Base-by-base conservation (phyloP, 2,329 filamentous ascomycete genomes). In the Monilinia fructigena region DNA sequence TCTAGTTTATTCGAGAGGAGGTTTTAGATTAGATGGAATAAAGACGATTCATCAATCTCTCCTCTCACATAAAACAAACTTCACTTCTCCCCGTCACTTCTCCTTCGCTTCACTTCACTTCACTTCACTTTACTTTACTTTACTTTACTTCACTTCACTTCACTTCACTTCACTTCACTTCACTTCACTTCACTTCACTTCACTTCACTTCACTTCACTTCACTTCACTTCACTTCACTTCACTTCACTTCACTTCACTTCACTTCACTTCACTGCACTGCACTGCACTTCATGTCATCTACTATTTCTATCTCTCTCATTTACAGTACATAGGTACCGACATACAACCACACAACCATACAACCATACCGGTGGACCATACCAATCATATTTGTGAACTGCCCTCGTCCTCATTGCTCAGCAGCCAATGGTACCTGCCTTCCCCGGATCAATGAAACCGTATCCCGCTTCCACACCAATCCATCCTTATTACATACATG, bases 391-490 rank as follows among this genome's bases (percentile, higher is more conserved):
- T 14, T 48, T 26, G 50, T 50, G 16, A 42, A 55, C 47, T 26
- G 35, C 59, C 26, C 28, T 40, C n/a, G 35, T 31, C 20, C 52
- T 45, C 23, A 45, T 62, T 62, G 26, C 58, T 66, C 66, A 52
- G 35, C 53, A 66, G 53, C 70, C 70, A 71, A 66, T 73, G 67
- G 68, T 68, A 69, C 69, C 63, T 68, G 52, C 71, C 68, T 72
- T 72, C 74, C 74, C 72, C 70, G 66, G 70, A 73, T 72, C 72
- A 60, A 68, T 73, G 71, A 75, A 74, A 73, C 72, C 38, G 28
- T 35, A 52, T 42, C 35, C 47, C 40, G 26, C 26, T 60, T 60
- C 55, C 42, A 64, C 47, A 23, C n/a, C 45, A 7, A 35, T 35
- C 31, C 31, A 35, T n/a, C n/a, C 20, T 35, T 1, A 23, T 8